phyloP scores from a whole-genome alignment of 345 rosid species.

The Moringa oleifera region DNA sequence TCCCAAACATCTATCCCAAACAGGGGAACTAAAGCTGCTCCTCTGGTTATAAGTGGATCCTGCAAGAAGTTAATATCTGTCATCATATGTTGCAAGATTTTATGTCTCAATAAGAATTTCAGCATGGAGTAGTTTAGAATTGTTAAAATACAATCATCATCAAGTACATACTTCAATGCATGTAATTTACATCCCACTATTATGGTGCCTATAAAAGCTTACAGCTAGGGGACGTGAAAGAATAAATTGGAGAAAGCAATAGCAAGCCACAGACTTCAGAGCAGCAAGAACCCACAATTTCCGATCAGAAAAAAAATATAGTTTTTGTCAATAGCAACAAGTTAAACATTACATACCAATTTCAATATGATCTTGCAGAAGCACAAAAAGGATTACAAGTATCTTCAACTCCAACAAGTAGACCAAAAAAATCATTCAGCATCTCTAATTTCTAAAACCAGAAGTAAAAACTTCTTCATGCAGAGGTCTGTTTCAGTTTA shows the following conservation, averaged over 20 bases:
- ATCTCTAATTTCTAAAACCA: neutral
- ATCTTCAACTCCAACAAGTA: neutral
- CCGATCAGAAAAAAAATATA: neutral
- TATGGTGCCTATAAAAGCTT: neutral
- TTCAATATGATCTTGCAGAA: neutral
- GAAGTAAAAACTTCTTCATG: neutral
- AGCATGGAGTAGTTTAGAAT: neutral
- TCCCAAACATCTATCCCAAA: constrained; percentile 98
- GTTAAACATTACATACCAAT: neutral
- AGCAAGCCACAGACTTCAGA: too few relatives aligned
- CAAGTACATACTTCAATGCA: neutral
- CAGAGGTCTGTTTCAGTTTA: neutral
- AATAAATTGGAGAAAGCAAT: neutral
- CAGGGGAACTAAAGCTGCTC: constrained; percentile 65
- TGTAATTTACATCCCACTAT: neutral
- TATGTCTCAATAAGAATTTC: neutral
- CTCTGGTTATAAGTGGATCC: constrained; percentile 92
- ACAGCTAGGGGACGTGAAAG: neutral
- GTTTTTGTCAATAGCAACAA: neutral
- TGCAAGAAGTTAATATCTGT: constrained; percentile 18
- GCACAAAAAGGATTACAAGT: neutral
- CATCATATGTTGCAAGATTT: too few relatives aligned
- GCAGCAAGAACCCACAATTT: too few relatives aligned
- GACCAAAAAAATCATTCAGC: neutral
- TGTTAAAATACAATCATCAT: neutral